Evolutionary conservation across 768 basidiomycete genomes (phyloP).

Genomic region (Termitomyces eurrhizus): DNA sequence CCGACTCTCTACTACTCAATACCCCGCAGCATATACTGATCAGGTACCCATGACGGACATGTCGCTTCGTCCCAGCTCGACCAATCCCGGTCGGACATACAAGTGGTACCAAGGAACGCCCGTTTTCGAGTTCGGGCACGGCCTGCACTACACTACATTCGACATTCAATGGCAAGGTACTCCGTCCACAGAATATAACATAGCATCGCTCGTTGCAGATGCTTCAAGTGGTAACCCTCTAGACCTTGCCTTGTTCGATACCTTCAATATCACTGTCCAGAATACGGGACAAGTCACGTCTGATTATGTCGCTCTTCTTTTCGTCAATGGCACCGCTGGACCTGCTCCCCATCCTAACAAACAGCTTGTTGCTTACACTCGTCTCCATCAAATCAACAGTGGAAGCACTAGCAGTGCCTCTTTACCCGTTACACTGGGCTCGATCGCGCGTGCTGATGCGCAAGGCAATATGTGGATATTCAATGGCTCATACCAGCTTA

Average conservation of each 20-base stretch:
- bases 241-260: conserved; percentile 46
- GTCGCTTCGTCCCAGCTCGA: conserved; percentile 43
- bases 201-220: conserved; percentile 32
- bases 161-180: conserved; percentile 32
- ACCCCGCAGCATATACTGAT: conserved; percentile 43
- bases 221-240: conserved; percentile 19
- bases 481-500: conserved; percentile 38
- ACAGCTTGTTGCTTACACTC: conserved; percentile 45
- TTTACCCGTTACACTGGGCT: conserved; percentile 42
- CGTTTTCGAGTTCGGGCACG: conserved; percentile 51
- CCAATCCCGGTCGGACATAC: conserved; percentile 54
- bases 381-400: conserved; percentile 26
- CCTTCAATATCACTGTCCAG: conserved; percentile 42
- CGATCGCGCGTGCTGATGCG: conserved; percentile 44
- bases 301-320: conserved; percentile 54
- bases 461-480: conserved; percentile 42
- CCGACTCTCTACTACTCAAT: conserved; percentile 51
- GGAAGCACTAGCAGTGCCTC: conserved; percentile 26
- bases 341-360: conserved; percentile 51
- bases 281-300: conserved; percentile 48
- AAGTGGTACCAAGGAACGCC: conserved; percentile 52
- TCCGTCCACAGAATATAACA: conserved; percentile 34
- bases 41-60: conserved; percentile 57
- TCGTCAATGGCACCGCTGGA: conserved; percentile 43
- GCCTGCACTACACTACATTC: conserved; percentile 54